A percentile compares a stretch with the other conserved stretches of the same genome.
phyloP scores from a whole-genome alignment of 75 land plant genomes.

The Ceratopteris richardii region DNA sequence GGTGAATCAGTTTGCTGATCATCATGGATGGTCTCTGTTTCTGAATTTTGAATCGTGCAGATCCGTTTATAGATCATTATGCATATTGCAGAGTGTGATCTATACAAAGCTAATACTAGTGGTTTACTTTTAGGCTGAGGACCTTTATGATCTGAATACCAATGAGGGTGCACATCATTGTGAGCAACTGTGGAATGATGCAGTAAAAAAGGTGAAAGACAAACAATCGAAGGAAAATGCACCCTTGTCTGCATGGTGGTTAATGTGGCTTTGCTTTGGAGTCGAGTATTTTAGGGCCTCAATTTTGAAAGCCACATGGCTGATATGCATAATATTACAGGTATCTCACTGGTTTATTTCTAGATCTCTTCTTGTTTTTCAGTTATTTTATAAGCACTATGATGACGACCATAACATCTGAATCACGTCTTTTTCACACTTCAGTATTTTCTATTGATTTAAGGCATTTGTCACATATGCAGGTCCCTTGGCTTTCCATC shows the following conservation, averaged over 20 bases:
- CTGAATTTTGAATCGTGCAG: too few species aligned
- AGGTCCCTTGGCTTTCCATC: background rate
- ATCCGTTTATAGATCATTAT: too few species aligned
- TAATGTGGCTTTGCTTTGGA: constrained; percentile 9
- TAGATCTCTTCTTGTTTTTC: too few species aligned
- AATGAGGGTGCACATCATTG: constrained; percentile 8
- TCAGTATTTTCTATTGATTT: background rate
- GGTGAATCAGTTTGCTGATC: too few species aligned
- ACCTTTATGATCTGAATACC: constrained; percentile 14
- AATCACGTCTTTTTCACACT: background rate
- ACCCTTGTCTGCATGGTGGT: constrained; percentile 13
- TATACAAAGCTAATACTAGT: too few species aligned
- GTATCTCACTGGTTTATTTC: background rate
- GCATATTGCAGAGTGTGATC: too few species aligned
- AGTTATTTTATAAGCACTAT: background rate
- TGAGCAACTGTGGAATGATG: constrained; percentile 11
- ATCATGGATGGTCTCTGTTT: too few species aligned
- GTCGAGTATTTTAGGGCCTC: constrained; percentile 1
- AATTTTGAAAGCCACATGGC: constrained; percentile 10
- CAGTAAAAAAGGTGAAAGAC: constrained; percentile 2
- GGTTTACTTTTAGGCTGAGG: constrained; percentile 26
- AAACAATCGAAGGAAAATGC: background rate
- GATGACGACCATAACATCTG: too few species aligned
- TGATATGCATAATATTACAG: constrained; percentile 16
- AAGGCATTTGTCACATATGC: background rate